Evolutionary conservation across 208 protist genomes (phyloP).

Genomic region (Wallacemonas collosoma): DNA sequence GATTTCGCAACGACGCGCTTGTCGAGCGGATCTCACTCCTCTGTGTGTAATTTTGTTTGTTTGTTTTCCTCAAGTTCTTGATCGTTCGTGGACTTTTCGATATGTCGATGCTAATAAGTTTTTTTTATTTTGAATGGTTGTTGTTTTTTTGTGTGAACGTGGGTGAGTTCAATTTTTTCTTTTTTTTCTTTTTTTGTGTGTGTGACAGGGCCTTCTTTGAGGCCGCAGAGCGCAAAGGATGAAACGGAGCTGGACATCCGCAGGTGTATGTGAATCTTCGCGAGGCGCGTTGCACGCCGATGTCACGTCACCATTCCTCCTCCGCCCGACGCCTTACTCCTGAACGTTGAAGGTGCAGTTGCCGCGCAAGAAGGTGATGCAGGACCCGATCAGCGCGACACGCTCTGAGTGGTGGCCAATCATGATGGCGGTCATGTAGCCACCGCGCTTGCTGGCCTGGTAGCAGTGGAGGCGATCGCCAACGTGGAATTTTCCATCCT

Average conservation of each 20-base stretch:
- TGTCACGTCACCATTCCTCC: too few relatives aligned
- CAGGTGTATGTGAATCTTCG: too few relatives aligned
- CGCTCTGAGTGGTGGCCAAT: constrained; percentile 69
- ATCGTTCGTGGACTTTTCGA: neutral
- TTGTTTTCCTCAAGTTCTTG: constrained; percentile 14
- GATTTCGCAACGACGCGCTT: too few relatives aligned
- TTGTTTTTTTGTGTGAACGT: neutral
- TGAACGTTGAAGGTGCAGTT: constrained; percentile 57
- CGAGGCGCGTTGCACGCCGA: too few relatives aligned
- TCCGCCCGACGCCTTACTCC: constrained; percentile 26
- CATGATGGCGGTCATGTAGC: constrained; percentile 49
- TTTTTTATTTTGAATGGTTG: neutral
- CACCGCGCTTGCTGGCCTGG: constrained; percentile 61
- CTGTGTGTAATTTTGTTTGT: constrained; percentile 14
- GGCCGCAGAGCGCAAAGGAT: too few relatives aligned
- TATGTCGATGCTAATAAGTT: neutral
- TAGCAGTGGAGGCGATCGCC: constrained; percentile 60
- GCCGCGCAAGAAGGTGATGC: constrained; percentile 67
- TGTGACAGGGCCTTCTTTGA: too few relatives aligned
- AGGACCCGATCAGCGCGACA: constrained; percentile 54
- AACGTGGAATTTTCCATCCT: constrained; percentile 44
- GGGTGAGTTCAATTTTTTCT: constrained; percentile 5
- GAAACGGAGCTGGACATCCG: too few relatives aligned
- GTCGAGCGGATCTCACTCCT: neutral
- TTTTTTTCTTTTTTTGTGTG: constrained; percentile 7